These are phyloP conservation scores for Leptographium procerum DNA, from an alignment of 2,329 filamentous ascomycete species.

Conservation along the genomic window DNA sequence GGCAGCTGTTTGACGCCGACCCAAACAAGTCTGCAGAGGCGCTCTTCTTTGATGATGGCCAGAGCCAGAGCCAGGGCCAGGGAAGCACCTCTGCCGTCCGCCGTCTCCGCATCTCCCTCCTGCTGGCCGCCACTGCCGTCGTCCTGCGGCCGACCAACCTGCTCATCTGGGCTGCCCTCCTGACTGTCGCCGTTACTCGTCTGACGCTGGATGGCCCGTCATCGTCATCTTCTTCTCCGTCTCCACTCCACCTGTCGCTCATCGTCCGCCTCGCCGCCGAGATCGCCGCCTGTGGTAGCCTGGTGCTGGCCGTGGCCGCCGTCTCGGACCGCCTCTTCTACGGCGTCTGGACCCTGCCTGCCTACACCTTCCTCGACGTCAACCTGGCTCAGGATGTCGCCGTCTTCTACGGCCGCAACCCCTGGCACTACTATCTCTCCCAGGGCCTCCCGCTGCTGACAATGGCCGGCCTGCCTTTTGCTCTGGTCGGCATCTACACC, in stretches of 20 bases:
- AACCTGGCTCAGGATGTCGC: constrained; percentile 82
- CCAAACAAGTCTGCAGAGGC: background rate
- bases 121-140: constrained; percentile 70
- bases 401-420: constrained; percentile 83
- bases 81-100: too few species aligned
- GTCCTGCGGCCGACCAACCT: constrained; percentile 82
- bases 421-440: constrained; percentile 84
- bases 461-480: constrained; percentile 73
- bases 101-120: constrained; percentile 3
- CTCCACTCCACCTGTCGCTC: constrained; percentile 11
- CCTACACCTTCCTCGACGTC: constrained; percentile 77
- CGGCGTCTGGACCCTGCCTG: constrained; percentile 75
- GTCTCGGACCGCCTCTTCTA: constrained; percentile 71
- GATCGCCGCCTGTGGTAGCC: constrained; percentile 48
- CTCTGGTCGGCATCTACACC: constrained; percentile 50
- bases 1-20: constrained; percentile 49
- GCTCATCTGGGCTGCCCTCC: constrained; percentile 69
- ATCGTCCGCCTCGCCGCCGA: constrained; percentile 49
- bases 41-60: too few species aligned
- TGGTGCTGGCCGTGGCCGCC: constrained; percentile 51
- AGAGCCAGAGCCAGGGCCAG: too few species aligned
- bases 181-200: constrained; percentile 29
- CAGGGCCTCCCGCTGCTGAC: constrained; percentile 83
- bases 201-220: constrained; percentile 27
- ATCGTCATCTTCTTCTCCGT: constrained; percentile 21